Percentiles rank a stretch among this genome's conserved stretches.
These are phyloP conservation scores for Lablab purpureus DNA, from an alignment of 306 rosid species.

Conservation along the genomic window DNA sequence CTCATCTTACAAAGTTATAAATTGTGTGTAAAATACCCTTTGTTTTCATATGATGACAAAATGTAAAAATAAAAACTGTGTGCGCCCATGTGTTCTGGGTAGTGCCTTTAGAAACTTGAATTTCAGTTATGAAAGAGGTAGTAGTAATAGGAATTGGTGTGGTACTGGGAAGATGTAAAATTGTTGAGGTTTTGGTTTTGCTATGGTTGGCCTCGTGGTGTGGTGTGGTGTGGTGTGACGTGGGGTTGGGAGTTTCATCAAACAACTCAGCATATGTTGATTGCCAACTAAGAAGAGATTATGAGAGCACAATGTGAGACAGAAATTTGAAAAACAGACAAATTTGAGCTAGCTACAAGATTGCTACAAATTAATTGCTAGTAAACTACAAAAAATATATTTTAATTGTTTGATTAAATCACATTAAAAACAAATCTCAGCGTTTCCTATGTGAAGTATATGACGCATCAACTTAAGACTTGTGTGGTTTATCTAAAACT, in stretches of 20 bases:
- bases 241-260: neutral
- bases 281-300: neutral
- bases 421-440: neutral
- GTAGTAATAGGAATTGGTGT: neutral
- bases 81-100: neutral
- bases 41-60: conserved; percentile 6
- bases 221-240: neutral
- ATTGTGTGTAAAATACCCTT: neutral
- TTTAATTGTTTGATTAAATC: too few species aligned
- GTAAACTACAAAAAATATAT: too few species aligned
- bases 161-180: neutral
- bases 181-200: neutral
- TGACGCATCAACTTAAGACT: neutral
- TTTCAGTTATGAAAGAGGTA: neutral
- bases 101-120: too few species aligned
- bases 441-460: neutral
- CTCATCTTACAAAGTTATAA: neutral
- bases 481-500: too few species aligned
- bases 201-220: neutral
- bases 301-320: neutral
- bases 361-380: too few species aligned
- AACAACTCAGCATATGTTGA: neutral
- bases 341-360: too few species aligned
- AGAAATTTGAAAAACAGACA: neutral
- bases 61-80: neutral